Conservation (phyloP, 2,329 filamentous ascomycete species). For the Pseudocercospora fuligena region DNA sequence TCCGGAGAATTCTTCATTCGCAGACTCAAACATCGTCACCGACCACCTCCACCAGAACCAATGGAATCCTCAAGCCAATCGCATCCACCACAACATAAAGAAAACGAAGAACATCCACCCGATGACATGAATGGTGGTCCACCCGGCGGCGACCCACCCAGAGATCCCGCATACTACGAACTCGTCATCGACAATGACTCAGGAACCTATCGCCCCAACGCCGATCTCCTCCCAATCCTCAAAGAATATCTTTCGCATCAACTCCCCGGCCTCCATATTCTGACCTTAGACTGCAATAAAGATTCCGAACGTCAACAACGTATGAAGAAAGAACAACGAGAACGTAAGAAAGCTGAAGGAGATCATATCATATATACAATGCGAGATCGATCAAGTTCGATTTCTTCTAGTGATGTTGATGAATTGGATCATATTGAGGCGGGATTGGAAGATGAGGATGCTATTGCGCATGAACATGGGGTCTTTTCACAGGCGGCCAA, state of each 20-base stretch:
- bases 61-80: conserved; percentile 50
- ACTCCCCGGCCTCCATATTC: conserved; percentile 76
- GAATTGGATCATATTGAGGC: conserved; percentile 54
- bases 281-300: conserved; percentile 71
- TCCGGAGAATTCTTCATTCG: conserved; percentile 93
- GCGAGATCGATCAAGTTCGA: conserved; percentile 49
- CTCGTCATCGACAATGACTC: conserved; percentile 94
- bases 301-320: conserved; percentile 73
- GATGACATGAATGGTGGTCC: conserved; percentile 55
- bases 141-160: conserved; percentile 50
- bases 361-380: conserved; percentile 61
- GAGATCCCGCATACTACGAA: conserved; percentile 70
- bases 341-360: conserved; percentile 70
- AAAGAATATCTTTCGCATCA: conserved; percentile 72
- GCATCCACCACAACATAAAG: conserved; percentile 46
- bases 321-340: conserved; percentile 77
- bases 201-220: conserved; percentile 89
- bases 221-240: conserved; percentile 72
- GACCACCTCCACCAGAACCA: conserved; percentile 48
- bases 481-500: conserved; percentile 27
- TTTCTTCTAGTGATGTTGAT: conserved; percentile 63
- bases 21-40: conserved; percentile 60
- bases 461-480: conserved; percentile 26
- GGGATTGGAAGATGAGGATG: conserved; percentile 24
- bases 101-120: conserved; percentile 57